A percentile compares a stretch with the other conserved stretches of the same genome.
phyloP scores from a whole-genome alignment of 2,329 filamentous ascomycete species.

The Aspergillus sp. region DNA sequence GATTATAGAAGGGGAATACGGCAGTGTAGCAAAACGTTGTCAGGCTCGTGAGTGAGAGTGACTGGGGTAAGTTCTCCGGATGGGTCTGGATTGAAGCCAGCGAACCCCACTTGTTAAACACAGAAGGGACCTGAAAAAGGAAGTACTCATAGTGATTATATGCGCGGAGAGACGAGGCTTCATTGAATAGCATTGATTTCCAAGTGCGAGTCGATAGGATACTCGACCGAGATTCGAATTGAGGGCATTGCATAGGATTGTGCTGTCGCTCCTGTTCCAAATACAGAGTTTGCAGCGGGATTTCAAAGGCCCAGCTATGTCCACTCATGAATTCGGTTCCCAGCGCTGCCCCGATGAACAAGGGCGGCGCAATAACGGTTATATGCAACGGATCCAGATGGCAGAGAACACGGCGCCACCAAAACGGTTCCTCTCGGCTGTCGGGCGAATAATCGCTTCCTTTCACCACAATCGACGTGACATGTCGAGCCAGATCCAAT shows the following conservation, averaged over 20 bases:
- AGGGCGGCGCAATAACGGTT: slow-evolving; percentile 58
- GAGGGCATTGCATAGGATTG: slow-evolving; percentile 22
- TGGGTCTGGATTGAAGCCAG: slow-evolving; percentile 24
- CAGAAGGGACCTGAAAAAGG: slow-evolving; percentile 57
- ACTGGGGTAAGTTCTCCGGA: slow-evolving; percentile 27
- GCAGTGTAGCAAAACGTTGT: slow-evolving; percentile 54
- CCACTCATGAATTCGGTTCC: slow-evolving; percentile 53
- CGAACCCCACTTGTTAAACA: slow-evolving; percentile 46
- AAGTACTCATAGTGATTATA: slow-evolving; percentile 71
- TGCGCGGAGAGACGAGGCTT: slow-evolving; percentile 67
- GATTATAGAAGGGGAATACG: slow-evolving; percentile 62
- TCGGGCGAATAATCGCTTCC: slow-evolving; percentile 37
- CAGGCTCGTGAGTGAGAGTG: slow-evolving; percentile 40
- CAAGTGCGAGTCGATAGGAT: slow-evolving; percentile 61
- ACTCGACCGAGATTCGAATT: slow-evolving; percentile 16
- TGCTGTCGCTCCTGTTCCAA: slow-evolving; percentile 26
- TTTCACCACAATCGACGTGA: slow-evolving; percentile 46
- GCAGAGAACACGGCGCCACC: slow-evolving; percentile 55
- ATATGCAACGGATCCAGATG: slow-evolving; percentile 51
- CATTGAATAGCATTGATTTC: slow-evolving; percentile 64
- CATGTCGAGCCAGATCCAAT: slow-evolving; percentile 29
- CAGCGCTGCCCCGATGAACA: slow-evolving; percentile 57
- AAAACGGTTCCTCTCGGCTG: slow-evolving; percentile 29
- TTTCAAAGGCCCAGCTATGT: slow-evolving; percentile 61
- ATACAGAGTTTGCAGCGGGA: slow-evolving; percentile 57